A percentile compares a stretch with the other conserved stretches of the same genome.
phyloP scores from a whole-genome alignment of 116 monocot species.

The Phalaenopsis hybrid region DNA sequence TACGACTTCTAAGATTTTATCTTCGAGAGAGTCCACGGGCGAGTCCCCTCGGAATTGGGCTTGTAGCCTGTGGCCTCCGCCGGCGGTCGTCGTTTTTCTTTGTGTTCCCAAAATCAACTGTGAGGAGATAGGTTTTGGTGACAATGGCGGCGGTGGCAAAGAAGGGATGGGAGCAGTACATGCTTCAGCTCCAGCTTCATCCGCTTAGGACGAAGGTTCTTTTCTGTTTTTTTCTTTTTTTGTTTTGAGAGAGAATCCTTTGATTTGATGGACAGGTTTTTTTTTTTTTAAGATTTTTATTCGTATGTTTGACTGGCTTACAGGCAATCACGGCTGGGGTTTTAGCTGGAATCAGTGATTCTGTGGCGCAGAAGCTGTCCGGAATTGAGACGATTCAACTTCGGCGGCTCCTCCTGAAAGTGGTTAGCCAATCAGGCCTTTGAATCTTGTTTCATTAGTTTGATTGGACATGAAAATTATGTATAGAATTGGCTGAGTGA shows the following conservation, averaged over 20 bases:
- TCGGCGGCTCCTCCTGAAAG: slow-evolving; percentile 64
- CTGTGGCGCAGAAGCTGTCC: slow-evolving; percentile 82
- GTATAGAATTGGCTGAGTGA: neutral
- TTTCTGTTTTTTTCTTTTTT: neutral
- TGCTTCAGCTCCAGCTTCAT: slow-evolving; percentile 71
- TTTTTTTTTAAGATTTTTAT: neutral
- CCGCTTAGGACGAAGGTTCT: slow-evolving; percentile 71
- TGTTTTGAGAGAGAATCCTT: neutral
- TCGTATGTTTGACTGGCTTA: neutral
- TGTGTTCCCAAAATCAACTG: too few relatives aligned
- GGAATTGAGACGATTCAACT: slow-evolving; percentile 55
- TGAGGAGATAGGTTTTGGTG: neutral
- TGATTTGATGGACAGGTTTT: neutral
- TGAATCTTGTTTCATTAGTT: neutral
- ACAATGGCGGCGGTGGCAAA: slow-evolving; percentile 41
- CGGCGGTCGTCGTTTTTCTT: neutral
- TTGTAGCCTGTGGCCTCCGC: neutral
- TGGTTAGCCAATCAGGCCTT: slow-evolving; percentile 25
- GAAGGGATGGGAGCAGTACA: slow-evolving; percentile 67
- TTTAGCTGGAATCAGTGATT: slow-evolving; percentile 73
- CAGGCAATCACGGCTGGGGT: slow-evolving; percentile 78
- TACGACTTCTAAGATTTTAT: neutral
- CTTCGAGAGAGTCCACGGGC: neutral
- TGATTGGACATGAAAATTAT: too few relatives aligned
- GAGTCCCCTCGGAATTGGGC: neutral